Evolutionary conservation across 2,329 filamentous ascomycete genomes (phyloP).

Genomic region (Fusarium albidum): DNA sequence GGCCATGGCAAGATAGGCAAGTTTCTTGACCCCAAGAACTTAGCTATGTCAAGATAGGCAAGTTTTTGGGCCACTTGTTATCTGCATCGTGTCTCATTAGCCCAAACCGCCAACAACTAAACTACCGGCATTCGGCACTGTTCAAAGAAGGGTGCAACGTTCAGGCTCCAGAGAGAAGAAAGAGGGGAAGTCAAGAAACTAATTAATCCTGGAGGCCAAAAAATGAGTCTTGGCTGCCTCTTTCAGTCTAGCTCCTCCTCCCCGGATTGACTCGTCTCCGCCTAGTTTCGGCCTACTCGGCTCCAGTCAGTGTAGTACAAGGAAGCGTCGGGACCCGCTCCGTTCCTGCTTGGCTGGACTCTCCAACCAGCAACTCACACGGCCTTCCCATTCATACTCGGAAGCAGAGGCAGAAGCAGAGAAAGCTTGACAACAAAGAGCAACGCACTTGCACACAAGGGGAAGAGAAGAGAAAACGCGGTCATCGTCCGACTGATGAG

Average conservation of each 20-base stretch:
- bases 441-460: slow-evolving; percentile 1
- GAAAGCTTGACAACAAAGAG: slow-evolving; percentile 7
- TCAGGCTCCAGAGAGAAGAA: too few species aligned
- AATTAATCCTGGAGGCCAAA: neutral
- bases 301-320: slow-evolving; percentile 23
- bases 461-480: neutral
- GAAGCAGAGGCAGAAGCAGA: neutral
- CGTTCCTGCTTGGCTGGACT: too few species aligned
- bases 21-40: neutral
- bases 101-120: neutral
- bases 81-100: neutral
- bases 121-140: slow-evolving; percentile 22
- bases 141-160: slow-evolving; percentile 19
- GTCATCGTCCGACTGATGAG: slow-evolving; percentile 20
- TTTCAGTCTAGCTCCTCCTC: slow-evolving; percentile 39
- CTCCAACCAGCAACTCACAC: slow-evolving; percentile 4
- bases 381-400: neutral
- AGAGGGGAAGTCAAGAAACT: too few species aligned
- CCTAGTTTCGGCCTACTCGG: slow-evolving; percentile 22
- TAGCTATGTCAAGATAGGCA: slow-evolving; percentile 1
- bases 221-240: slow-evolving; percentile 44
- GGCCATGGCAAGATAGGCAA: neutral
- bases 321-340: slow-evolving; percentile 8
- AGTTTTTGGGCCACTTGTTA: slow-evolving; percentile 1
- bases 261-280: slow-evolving; percentile 14